Conservation (phyloP, 768 basidiomycete genomes). For the Terana coerulea region DNA sequence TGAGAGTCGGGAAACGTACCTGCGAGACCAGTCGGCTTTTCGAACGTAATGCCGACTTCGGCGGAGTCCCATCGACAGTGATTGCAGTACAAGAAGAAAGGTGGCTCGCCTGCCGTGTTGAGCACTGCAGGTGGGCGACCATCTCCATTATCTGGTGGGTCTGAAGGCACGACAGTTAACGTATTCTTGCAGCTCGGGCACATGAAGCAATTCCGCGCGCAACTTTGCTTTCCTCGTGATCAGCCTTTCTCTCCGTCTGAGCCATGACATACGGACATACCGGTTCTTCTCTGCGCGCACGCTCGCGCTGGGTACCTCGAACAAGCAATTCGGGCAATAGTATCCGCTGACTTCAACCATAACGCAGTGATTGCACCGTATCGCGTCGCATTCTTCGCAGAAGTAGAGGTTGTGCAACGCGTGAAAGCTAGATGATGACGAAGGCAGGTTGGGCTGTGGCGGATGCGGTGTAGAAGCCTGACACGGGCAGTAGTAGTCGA, state of each 20-base stretch:
- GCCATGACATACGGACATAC: conserved; percentile 36
- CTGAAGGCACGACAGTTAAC: conserved; percentile 86
- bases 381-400: conserved; percentile 97
- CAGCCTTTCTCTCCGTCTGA: not conserved
- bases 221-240: conserved; percentile 49
- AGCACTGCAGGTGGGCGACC: conserved; percentile 46
- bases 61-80: conserved; percentile 95
- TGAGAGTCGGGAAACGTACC: conserved; percentile 30
- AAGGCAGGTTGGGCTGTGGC: conserved; percentile 71
- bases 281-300: conserved; percentile 98
- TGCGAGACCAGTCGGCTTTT: conserved; percentile 94
- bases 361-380: conserved; percentile 91
- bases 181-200: conserved; percentile 93
- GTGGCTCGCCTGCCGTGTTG: conserved; percentile 72
- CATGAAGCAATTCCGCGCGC: conserved; percentile 95
- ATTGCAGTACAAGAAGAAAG: conserved; percentile 89
- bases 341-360: conserved; percentile 93
- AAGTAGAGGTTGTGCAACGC: conserved; percentile 86
- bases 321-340: conserved; percentile 97
- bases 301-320: conserved; percentile 97
- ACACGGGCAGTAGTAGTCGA: conserved; percentile 75
- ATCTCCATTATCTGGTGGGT: conserved; percentile 63
- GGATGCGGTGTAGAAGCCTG: conserved; percentile 54
- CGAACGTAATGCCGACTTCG: conserved; percentile 88
- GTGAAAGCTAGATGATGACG: conserved; percentile 80